Base-by-base conservation (phyloP, 257 asterid species). In the Nicotiana tomentosiformis region DNA sequence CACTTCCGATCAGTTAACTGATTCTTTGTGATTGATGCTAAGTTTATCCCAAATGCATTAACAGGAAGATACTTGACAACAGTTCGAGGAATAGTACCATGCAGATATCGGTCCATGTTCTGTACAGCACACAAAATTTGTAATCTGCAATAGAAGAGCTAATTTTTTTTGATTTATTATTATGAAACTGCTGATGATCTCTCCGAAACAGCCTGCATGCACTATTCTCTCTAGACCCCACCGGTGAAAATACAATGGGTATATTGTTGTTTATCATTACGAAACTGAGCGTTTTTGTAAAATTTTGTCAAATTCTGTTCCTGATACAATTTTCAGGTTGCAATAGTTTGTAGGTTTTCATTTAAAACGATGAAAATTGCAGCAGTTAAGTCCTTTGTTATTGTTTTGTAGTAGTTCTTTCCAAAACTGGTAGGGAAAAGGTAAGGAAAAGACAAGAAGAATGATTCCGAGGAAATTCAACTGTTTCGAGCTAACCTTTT, bases 61-160 rank as follows among this genome's bases (percentile, higher is more conserved):
- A 51, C 26, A 49, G 64, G 80, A 26, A 76, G 23, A 49, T 49
- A 74, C 62, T 14, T 49, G 79, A 18, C 4, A 35, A 69, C 77
- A 53, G 17, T 53, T 51, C 57, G 57, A 53, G 5, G 57, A 53
- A 53, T 3, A 53, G 57, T 53, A 14, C 15, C 17, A 74, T 74
- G 20, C 62, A 74, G 62, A 61, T 3, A 49, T 26, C 1, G 6
- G 23, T 15, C 62, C 9, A 23, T 74, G 16, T 76, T 51, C 26
- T 76, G 64, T 76, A 76, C 46, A 76, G 64, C 80, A 76, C 26
- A 26, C 2, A 26, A 49, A 74, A 69, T 4, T 69, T 69, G 18
- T 69, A 39, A n/a, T 35, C 2, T 68, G 53, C 55, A 68, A 20
- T 39, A 6, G 11, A 16, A 7, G 49, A 32, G 12, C 20, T 6